phyloP scores from a whole-genome alignment of 768 basidiomycete species.

The Tulasnella sp. region DNA sequence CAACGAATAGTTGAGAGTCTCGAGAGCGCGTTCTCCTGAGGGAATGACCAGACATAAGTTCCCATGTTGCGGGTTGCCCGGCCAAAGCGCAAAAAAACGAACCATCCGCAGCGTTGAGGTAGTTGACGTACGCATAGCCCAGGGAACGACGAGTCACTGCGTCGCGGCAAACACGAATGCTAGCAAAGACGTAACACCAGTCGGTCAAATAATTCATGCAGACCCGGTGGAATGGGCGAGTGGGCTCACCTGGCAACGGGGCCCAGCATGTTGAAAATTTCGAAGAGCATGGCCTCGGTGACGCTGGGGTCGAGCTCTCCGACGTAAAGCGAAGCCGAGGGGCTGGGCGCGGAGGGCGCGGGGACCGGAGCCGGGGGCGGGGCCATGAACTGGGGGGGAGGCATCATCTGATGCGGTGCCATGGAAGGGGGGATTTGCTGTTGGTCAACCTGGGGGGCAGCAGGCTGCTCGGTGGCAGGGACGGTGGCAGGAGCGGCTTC shows the following conservation, averaged over 20 bases:
- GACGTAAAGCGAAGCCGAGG: slow-evolving; percentile 94
- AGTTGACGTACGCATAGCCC: slow-evolving; percentile 99
- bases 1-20: slow-evolving; percentile 98
- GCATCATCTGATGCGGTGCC: slow-evolving; percentile 38
- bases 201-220: slow-evolving; percentile 5
- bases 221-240: neutral
- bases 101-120: slow-evolving; percentile 93
- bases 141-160: slow-evolving; percentile 99
- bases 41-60: slow-evolving; percentile 14
- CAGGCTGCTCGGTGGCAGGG: slow-evolving; percentile 39
- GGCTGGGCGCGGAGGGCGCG: slow-evolving; percentile 44
- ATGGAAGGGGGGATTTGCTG: slow-evolving; percentile 26
- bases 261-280: slow-evolving; percentile 99
- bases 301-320: slow-evolving; percentile 98
- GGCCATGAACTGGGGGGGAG: slow-evolving; percentile 56
- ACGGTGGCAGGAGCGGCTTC: slow-evolving; percentile 48
- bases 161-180: slow-evolving; percentile 99
- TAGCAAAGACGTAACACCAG: slow-evolving; percentile 35
- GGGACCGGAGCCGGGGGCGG: slow-evolving; percentile 47
- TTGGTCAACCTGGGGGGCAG: slow-evolving; percentile 34
- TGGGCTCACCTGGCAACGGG: slow-evolving; percentile 85
- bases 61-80: neutral
- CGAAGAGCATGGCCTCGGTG: slow-evolving; percentile 99
- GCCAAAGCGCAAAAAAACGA: slow-evolving; percentile 34
- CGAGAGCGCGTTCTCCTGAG: slow-evolving; percentile 91